Conservation (phyloP, 2,329 filamentous ascomycete species). For the Colletotrichum musicola region DNA sequence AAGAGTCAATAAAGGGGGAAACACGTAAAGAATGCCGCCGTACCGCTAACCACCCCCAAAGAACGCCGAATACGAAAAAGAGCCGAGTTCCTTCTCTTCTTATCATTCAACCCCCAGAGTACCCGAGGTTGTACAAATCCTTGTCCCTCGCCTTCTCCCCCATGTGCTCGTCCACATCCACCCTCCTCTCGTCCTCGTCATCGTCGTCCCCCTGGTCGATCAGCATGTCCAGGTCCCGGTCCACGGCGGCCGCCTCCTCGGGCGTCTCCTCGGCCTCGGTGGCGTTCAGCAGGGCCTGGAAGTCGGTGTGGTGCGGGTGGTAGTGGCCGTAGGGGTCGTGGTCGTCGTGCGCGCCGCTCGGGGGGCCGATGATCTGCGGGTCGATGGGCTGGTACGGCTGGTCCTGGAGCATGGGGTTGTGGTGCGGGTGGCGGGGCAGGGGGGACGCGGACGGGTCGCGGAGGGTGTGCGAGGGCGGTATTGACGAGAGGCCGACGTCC, state of each 20-base stretch:
- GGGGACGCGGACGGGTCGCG: constrained; percentile 45
- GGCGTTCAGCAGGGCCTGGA: constrained; percentile 66
- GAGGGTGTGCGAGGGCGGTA: constrained; percentile 54
- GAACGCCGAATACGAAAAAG: no score
- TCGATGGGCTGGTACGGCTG: constrained; percentile 67
- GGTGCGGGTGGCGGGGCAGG: constrained; percentile 46
- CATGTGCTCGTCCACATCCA: constrained; percentile 49
- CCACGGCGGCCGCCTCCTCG: constrained; percentile 55
- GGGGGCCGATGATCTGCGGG: constrained; percentile 68
- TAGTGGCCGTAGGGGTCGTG: constrained; percentile 56
- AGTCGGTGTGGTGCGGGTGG: constrained; percentile 56
- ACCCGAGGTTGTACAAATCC: constrained; percentile 28
- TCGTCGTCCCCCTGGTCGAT: constrained; percentile 61
- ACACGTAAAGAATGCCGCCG: background rate
- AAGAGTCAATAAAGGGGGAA: background rate
- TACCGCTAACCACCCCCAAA: no score
- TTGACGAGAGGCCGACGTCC: constrained; percentile 56
- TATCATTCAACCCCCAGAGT: background rate
- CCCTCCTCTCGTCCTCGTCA: constrained; percentile 48
- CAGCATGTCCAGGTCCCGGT: constrained; percentile 65
- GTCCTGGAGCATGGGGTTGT: constrained; percentile 51
- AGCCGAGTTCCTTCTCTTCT: no score
- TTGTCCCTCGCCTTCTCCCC: constrained; percentile 36
- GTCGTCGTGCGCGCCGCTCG: constrained; percentile 37
- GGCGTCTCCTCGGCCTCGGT: constrained; percentile 53